phyloP scores from a whole-genome alignment of 192 early-diverging fungal genomes.

The Coemansia sp. region DNA sequence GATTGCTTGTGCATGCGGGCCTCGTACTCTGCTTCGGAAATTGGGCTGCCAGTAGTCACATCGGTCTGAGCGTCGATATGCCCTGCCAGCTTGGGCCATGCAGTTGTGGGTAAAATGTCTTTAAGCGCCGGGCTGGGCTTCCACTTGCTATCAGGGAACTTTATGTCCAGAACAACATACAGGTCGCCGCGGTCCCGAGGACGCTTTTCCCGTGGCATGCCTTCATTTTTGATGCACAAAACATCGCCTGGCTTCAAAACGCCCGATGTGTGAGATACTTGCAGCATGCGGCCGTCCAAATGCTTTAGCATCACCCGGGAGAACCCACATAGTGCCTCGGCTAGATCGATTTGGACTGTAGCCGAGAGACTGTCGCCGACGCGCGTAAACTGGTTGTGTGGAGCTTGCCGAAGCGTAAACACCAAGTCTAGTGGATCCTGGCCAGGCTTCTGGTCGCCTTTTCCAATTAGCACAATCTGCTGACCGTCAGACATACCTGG shows the following conservation, averaged over 20 bases:
- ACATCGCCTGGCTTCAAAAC: constrained; percentile 85
- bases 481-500: constrained; percentile 92
- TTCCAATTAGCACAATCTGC: constrained; percentile 85
- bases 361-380: constrained; percentile 78
- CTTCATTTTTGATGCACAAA: constrained; percentile 83
- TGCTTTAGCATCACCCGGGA: constrained; percentile 75
- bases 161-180: constrained; percentile 81
- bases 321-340: constrained; percentile 92
- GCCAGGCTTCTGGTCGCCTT: constrained; percentile 94
- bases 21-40: constrained; percentile 20
- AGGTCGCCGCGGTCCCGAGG: constrained; percentile 81
- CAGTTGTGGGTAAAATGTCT: constrained; percentile 11
- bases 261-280: constrained; percentile 77
- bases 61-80: constrained; percentile 1
- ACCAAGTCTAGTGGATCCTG: constrained; percentile 89
- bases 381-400: constrained; percentile 77
- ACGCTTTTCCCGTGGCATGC: constrained; percentile 84
- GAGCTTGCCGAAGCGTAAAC: constrained; percentile 84
- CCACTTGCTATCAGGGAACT: constrained; percentile 69
- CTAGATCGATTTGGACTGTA: constrained; percentile 78
- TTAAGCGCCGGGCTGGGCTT: constrained; percentile 25
- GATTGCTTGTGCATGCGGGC: constrained; percentile 12
- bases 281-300: constrained; percentile 82
- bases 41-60: constrained; percentile 11
- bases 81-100: neutral